Conservation (phyloP, 257 asterid genomes). For the Apocynum venetum region DNA sequence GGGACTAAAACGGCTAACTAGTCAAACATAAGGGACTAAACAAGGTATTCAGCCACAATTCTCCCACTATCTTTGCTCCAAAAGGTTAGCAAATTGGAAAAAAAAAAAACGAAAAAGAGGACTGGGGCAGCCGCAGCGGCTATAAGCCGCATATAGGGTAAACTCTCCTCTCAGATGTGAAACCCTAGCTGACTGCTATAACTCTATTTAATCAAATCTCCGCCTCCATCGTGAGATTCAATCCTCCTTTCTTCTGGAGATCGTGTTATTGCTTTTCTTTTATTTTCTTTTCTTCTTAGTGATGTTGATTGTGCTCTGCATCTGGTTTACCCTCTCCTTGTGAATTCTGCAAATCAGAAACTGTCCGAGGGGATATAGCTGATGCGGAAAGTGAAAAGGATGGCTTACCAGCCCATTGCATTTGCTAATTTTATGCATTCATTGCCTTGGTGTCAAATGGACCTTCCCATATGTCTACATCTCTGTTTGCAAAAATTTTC, state of each 20-base stretch:
- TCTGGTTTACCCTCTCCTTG: conserved; percentile 78
- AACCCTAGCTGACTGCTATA: neutral
- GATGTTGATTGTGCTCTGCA: conserved; percentile 32
- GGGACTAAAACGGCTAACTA: no score
- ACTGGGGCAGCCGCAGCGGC: neutral
- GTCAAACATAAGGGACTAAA: no score
- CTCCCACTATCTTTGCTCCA: no score
- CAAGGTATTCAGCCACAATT: no score
- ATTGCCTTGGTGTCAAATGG: conserved; percentile 79
- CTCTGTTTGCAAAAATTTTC: neutral
- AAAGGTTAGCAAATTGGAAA: no score
- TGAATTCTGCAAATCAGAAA: neutral
- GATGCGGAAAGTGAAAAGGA: conserved; percentile 54
- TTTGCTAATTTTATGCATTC: conserved; percentile 15
- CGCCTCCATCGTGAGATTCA: neutral
- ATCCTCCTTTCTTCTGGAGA: neutral
- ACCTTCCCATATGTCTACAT: conserved; percentile 40
- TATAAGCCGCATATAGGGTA: neutral
- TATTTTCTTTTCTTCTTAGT: neutral
- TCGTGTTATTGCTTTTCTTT: neutral
- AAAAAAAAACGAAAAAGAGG: neutral
- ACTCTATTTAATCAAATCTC: neutral
- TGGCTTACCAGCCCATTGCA: conserved; percentile 88
- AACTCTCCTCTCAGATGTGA: neutral
- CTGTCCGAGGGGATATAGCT: conserved; percentile 60